phyloP scores from a whole-genome alignment of 768 basidiomycete genomes.

The Mycena kentingensis region DNA sequence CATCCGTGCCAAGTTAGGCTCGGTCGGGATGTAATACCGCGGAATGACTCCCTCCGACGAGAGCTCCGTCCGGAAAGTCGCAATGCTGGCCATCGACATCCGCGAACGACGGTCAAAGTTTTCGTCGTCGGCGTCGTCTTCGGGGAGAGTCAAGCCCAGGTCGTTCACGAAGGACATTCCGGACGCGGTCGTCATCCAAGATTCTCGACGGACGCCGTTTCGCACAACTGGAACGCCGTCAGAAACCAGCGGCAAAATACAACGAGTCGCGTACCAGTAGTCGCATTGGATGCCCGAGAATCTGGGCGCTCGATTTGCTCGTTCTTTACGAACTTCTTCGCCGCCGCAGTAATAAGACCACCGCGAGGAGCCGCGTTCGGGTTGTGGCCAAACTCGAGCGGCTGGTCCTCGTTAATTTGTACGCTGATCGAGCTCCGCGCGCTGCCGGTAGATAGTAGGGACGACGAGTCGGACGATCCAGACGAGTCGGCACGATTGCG shows the following conservation, averaged over 20 bases:
- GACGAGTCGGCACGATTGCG: conserved; percentile 42
- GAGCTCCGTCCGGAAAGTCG: conserved; percentile 56
- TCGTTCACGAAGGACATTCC: conserved; percentile 43
- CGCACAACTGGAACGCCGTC: conserved; percentile 15
- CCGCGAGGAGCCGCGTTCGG: conserved; percentile 49
- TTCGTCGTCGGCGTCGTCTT: conserved; percentile 39
- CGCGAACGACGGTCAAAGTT: conserved; percentile 25
- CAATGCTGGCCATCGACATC: conserved; percentile 54
- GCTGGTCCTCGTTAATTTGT: conserved; percentile 37
- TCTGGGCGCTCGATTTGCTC: conserved; percentile 19
- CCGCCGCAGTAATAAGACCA: conserved; percentile 11
- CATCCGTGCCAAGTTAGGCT: conserved; percentile 16
- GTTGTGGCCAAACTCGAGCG: conserved; percentile 47
- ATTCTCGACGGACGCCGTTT: conserved; percentile 40
- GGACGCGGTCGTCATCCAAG: conserved; percentile 48
- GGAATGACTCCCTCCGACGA: conserved; percentile 63
- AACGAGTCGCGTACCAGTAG: conserved; percentile 14
- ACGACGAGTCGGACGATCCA: conserved; percentile 48
- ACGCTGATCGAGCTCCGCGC: conserved; percentile 25
- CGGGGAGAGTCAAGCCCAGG: conserved; percentile 38
- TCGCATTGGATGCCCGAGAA: conserved; percentile 18
- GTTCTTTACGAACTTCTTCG: conserved; percentile 8
- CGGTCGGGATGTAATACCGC: conserved; percentile 27
- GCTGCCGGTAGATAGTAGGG: conserved; percentile 27
- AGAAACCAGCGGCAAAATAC: background rate